Conservation (phyloP, 2,329 filamentous ascomycete species). For the Ophiostoma quercus region DNA sequence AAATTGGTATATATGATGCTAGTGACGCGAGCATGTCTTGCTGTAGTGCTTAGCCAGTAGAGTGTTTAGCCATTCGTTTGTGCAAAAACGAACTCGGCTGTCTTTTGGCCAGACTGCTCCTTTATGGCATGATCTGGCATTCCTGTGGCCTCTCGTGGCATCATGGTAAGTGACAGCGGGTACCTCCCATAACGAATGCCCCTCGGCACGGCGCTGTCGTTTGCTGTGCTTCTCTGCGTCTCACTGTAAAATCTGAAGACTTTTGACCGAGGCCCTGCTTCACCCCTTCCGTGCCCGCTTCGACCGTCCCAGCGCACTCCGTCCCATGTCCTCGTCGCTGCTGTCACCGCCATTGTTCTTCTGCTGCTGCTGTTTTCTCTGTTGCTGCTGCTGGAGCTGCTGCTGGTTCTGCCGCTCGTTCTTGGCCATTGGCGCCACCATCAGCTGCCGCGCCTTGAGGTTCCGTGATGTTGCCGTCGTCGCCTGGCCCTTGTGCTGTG, state of each 20-base stretch:
- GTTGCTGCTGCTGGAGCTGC: not conserved
- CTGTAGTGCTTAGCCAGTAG: not conserved
- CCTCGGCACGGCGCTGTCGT: not conserved
- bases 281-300: slow-evolving; percentile 23
- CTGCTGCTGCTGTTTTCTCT: not conserved
- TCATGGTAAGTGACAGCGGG: not conserved
- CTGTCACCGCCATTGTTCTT: slow-evolving; percentile 22
- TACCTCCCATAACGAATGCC: too few species aligned
- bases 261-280: not conserved
- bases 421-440: slow-evolving; percentile 20
- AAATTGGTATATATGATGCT: not conserved
- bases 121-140: not conserved
- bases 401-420: not conserved
- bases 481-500: not conserved
- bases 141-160: not conserved
- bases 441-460: slow-evolving; percentile 20
- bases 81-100: not conserved
- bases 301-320: slow-evolving; percentile 31
- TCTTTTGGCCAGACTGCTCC: not conserved
- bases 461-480: slow-evolving; percentile 16
- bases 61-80: too few species aligned
- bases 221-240: not conserved
- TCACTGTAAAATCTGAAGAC: not conserved
- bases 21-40: not conserved
- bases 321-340: slow-evolving; percentile 34